Percentiles rank a stretch among this genome's conserved stretches.
Conservation (phyloP, 1,284 basidiomycete genomes). For the Leccinum fuscescens region DNA sequence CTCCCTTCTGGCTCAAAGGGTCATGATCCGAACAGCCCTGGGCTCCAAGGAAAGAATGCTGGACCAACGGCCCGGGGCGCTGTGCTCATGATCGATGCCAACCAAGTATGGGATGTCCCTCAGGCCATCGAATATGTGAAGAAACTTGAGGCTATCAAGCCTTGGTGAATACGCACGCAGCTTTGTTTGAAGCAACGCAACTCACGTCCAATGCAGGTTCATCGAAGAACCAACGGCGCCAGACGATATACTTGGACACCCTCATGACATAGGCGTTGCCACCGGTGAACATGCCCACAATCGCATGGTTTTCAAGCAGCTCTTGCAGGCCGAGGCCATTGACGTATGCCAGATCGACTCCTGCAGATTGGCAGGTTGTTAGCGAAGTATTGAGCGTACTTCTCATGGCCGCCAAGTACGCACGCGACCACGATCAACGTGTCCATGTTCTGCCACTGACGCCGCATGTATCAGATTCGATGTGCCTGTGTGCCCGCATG, state of each 20-base stretch:
- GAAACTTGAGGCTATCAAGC: conserved; percentile 76
- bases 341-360: conserved; percentile 92
- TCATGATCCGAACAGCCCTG: conserved; percentile 65
- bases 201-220: conserved; percentile 56
- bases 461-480: conserved; percentile 55
- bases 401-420: conserved; percentile 88
- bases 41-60: conserved; percentile 83
- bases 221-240: conserved; percentile 95
- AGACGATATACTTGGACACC: conserved; percentile 86
- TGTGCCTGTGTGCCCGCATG: conserved; percentile 90
- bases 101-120: conserved; percentile 95
- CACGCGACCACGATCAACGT: conserved; percentile 8
- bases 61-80: conserved; percentile 77
- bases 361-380: conserved; percentile 86
- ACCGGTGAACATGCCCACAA: conserved; percentile 97
- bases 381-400: conserved; percentile 93
- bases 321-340: conserved; percentile 90
- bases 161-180: conserved; percentile 59
- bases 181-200: neutral
- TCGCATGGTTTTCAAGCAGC: conserved; percentile 96
- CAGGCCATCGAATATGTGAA: conserved; percentile 92
- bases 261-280: conserved; percentile 87
- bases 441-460: conserved; percentile 11
- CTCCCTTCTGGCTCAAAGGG: conserved; percentile 55
- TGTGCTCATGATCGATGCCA: conserved; percentile 96